phyloP scores from a whole-genome alignment of 108 stramenopile species.

The Fistulifera pelliculosa region DNA sequence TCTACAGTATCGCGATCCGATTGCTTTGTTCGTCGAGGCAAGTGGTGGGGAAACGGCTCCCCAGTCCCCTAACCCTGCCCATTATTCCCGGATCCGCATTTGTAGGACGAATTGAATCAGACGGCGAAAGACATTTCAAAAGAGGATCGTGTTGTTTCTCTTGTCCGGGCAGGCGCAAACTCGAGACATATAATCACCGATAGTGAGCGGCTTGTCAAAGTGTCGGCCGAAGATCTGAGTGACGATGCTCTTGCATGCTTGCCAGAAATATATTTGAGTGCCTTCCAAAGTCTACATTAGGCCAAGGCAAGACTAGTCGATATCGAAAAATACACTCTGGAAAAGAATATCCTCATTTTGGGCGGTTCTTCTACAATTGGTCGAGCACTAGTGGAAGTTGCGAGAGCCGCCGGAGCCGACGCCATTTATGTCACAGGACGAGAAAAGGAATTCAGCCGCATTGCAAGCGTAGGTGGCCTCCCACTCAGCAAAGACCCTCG shows the following conservation, averaged over 20 bases:
- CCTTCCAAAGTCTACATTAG: slow-evolving; percentile 60
- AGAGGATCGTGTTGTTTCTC: slow-evolving; percentile 49
- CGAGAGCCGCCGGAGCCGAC: slow-evolving; percentile 46
- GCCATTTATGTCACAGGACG: slow-evolving; percentile 39
- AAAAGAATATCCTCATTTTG: slow-evolving; percentile 56
- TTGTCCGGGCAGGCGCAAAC: slow-evolving; percentile 40
- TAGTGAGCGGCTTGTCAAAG: slow-evolving; percentile 39
- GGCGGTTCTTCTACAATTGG: slow-evolving; percentile 55
- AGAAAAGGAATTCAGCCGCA: slow-evolving; percentile 28
- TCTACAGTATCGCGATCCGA: slow-evolving; percentile 35
- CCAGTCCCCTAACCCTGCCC: slow-evolving; percentile 19
- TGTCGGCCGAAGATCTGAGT: slow-evolving; percentile 27
- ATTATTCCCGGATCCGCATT: slow-evolving; percentile 37
- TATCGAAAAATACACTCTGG: slow-evolving; percentile 27
- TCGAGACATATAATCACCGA: slow-evolving; percentile 42
- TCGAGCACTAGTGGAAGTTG: slow-evolving; percentile 49
- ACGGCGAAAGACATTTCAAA: background rate
- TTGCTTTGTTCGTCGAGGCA: slow-evolving; percentile 35
- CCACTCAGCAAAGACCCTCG: slow-evolving; percentile 34
- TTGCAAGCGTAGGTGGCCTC: slow-evolving; percentile 36
- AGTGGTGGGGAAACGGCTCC: slow-evolving; percentile 14
- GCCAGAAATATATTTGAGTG: slow-evolving; percentile 65
- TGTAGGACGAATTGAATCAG: slow-evolving; percentile 17
- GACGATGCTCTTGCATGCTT: slow-evolving; percentile 49
- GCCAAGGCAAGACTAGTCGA: slow-evolving; percentile 31